Percentiles rank a stretch among this genome's conserved stretches.
Conservation (phyloP, 1,284 basidiomycete species). For the Inonotus obliquus region DNA sequence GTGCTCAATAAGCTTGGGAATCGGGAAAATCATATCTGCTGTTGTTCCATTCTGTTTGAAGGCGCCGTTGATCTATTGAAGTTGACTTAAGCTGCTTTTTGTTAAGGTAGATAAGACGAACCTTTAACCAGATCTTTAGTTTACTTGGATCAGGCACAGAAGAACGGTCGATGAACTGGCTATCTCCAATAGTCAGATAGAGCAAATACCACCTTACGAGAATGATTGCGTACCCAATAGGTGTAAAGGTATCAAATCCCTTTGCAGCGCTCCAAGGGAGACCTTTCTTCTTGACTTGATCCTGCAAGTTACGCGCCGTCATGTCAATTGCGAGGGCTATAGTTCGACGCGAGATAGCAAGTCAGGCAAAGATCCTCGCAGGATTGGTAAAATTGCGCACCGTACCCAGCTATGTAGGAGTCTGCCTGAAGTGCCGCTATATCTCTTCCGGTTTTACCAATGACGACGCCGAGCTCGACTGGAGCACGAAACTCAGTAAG, state of each 20-base stretch:
- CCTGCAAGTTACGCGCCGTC: conserved; percentile 95
- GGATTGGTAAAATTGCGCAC: conserved; percentile 38
- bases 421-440: conserved; percentile 72
- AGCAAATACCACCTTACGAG: not conserved
- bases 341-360: not conserved
- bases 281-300: conserved; percentile 87
- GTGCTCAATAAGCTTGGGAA: conserved; percentile 88
- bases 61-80: conserved; percentile 71
- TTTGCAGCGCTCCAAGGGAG: conserved; percentile 94
- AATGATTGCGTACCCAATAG: conserved; percentile 54
- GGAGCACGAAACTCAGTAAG: not conserved
- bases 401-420: conserved; percentile 86
- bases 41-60: conserved; percentile 86
- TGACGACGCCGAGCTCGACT: conserved; percentile 98
- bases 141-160: conserved; percentile 70
- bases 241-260: conserved; percentile 87
- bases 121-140: conserved; percentile 75
- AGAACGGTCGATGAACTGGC: conserved; percentile 77
- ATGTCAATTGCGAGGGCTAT: conserved; percentile 90
- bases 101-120: conserved; percentile 22
- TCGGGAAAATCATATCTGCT: conserved; percentile 88
- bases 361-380: not conserved
- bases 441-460: conserved; percentile 82
- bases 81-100: not conserved
- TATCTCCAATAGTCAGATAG: conserved; percentile 27